Evolutionary conservation across 768 basidiomycete species (phyloP).

Genomic region (Boletus reticuloceps): DNA sequence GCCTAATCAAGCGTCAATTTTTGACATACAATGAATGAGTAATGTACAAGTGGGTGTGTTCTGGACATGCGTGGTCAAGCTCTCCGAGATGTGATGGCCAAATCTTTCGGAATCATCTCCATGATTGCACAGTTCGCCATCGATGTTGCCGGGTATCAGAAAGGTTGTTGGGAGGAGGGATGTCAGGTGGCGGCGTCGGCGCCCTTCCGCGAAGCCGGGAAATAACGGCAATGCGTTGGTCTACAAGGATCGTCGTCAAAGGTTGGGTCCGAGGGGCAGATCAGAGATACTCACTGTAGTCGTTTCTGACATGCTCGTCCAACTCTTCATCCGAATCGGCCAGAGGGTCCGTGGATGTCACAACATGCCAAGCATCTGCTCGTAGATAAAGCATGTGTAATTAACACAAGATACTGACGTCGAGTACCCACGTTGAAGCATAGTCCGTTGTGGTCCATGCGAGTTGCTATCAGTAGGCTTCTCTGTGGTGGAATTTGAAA

Average conservation of each 20-base stretch:
- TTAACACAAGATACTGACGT: not conserved
- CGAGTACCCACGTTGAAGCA: conserved; percentile 42
- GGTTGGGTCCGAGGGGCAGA: not conserved
- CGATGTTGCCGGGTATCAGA: conserved; percentile 31
- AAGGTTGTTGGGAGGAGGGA: not conserved
- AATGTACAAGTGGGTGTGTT: conserved; percentile 7
- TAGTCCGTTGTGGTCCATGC: conserved; percentile 36
- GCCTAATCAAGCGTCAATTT: not conserved
- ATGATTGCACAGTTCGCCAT: conserved; percentile 39
- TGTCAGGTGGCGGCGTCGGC: conserved; percentile 44
- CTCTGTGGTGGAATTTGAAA: conserved; percentile 17
- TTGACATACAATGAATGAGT: not conserved
- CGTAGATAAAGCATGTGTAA: not conserved
- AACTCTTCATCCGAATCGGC: conserved; percentile 73
- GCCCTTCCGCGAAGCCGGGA: conserved; percentile 49
- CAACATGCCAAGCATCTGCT: conserved; percentile 72
- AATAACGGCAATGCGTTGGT: conserved; percentile 51
- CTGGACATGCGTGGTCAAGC: not conserved
- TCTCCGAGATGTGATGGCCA: not conserved
- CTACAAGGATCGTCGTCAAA: conserved; percentile 27
- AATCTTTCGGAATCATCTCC: conserved; percentile 24
- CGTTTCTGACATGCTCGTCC: conserved; percentile 59
- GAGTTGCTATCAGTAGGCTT: conserved; percentile 7
- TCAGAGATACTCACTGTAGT: conserved; percentile 54
- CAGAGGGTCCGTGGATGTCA: conserved; percentile 61